Evolutionary conservation across 108 stramenopile genomes (phyloP), one percentile per base, ranked within the genome.

Genomic region (Cylindrotheca fusiformis): DNA sequence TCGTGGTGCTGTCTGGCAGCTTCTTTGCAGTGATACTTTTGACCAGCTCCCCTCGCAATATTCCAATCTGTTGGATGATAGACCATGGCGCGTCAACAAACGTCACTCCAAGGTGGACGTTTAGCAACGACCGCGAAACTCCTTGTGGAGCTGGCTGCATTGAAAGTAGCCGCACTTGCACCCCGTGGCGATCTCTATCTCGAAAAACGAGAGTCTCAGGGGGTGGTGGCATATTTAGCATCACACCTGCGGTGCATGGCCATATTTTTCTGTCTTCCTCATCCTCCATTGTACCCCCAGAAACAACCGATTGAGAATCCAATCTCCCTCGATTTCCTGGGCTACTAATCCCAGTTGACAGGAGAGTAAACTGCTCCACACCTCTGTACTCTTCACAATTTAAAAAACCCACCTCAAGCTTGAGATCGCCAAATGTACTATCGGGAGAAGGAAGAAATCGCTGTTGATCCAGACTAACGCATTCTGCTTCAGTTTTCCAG

Each of bases 211-310:
- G 33, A 25, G 62, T 69, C 60, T 75, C 82, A 51, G 52, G 47
- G n/a, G 81, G 76, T 1, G 77, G 71, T 22, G 84, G 77, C 21
- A 87, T 53, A 36, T 85, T 77, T 6, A 91, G 67, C 12, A 91
- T 49, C 12, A 54, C 61, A 23, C 77, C 71, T 52, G 89, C 86
- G 19, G 89, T 85, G n/a, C 69, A 77, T 48, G 89, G 89, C 67
- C 83, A 75, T 45, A 62, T 49, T 67, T 69, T 26, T 30, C 29
- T 33, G 23, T 32, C 30, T 51, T 49, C 52, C 21, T 63, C 62
- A 14, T 63, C 62, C 49, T 25, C 44, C 25, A 33, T 25, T 1
- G 32, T 19, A 25, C 52, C 52, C 33, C 28, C 30, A 4, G 68
- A 24, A 4, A 28, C 60, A 6, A 36, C 57, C 5, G 51, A 20